Percentiles rank a stretch among this genome's conserved stretches.
Evolutionary conservation across 441 rosid genomes (phyloP).

Genomic region (Mallotus japonicus): DNA sequence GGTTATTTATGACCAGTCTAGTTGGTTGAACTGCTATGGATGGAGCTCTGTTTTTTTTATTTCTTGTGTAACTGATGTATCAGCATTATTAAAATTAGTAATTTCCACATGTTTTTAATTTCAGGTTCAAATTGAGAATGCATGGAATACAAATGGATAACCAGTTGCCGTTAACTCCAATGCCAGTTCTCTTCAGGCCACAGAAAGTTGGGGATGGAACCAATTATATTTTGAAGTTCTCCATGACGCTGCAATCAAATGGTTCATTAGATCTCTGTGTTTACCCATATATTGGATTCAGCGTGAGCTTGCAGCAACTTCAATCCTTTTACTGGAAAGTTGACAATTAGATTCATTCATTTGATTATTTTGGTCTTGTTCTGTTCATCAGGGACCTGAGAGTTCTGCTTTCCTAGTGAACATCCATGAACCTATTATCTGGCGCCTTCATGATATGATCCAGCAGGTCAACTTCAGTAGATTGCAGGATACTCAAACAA

Average conservation of each 20-base stretch:
- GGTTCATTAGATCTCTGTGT: slow-evolving; percentile 78
- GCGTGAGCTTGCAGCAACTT: slow-evolving; percentile 41
- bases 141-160: slow-evolving; percentile 90
- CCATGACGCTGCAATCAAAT: slow-evolving; percentile 74
- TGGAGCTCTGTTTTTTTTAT: slow-evolving; percentile 3
- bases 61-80: neutral
- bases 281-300: slow-evolving; percentile 85
- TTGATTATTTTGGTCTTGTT: slow-evolving; percentile 23
- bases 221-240: slow-evolving; percentile 75
- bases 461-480: slow-evolving; percentile 82
- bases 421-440: slow-evolving; percentile 95
- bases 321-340: neutral
- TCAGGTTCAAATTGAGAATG: slow-evolving; percentile 86
- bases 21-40: slow-evolving; percentile 8
- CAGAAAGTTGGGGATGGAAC: slow-evolving; percentile 71
- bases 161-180: slow-evolving; percentile 90
- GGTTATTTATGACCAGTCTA: neutral
- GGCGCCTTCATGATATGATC: slow-evolving; percentile 99
- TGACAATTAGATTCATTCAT: neutral
- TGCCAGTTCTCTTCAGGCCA: slow-evolving; percentile 97
- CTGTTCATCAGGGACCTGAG: slow-evolving; percentile 71
- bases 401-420: slow-evolving; percentile 76
- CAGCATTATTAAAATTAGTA: slow-evolving; percentile 8
- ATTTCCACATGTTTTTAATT: slow-evolving; percentile 22
- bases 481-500: slow-evolving; percentile 55